phyloP scores from a whole-genome alignment of 116 monocot genomes.

The Papilionanthe hybrid region DNA sequence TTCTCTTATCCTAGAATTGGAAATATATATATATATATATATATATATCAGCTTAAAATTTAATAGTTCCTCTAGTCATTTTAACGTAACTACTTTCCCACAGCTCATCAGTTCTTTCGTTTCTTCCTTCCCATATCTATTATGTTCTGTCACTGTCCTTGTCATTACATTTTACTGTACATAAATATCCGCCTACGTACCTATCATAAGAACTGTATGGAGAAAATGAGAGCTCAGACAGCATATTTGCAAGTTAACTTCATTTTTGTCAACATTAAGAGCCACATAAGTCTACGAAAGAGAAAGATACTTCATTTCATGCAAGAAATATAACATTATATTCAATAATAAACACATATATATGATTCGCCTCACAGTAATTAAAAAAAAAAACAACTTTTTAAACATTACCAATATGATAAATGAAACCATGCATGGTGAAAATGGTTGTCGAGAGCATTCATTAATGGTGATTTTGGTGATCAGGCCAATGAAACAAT shows the following conservation, averaged over 20 bases:
- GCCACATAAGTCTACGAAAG: background rate
- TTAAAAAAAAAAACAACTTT: background rate
- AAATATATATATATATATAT: no score
- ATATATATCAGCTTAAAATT: no score
- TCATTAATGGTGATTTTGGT: conserved; percentile 20
- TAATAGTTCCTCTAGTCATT: background rate
- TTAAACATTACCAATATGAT: background rate
- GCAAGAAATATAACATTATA: background rate
- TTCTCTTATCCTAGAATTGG: background rate
- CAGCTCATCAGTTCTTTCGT: background rate
- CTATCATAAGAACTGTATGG: conserved; percentile 1
- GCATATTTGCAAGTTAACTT: background rate
- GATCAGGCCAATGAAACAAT: conserved; percentile 25
- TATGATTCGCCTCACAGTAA: background rate
- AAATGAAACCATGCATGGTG: background rate
- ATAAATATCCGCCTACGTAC: background rate
- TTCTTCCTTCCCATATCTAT: background rate
- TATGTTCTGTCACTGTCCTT: background rate
- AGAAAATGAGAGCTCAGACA: conserved; percentile 5
- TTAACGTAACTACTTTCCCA: background rate
- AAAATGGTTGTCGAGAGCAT: background rate
- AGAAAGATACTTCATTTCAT: conserved; percentile 2
- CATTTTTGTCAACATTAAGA: conserved; percentile 5
- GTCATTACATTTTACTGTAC: background rate
- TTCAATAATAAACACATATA: conserved; percentile 6